phyloP scores from a whole-genome alignment of 1,139 yeast genomes.

The Candida freyschussii region DNA sequence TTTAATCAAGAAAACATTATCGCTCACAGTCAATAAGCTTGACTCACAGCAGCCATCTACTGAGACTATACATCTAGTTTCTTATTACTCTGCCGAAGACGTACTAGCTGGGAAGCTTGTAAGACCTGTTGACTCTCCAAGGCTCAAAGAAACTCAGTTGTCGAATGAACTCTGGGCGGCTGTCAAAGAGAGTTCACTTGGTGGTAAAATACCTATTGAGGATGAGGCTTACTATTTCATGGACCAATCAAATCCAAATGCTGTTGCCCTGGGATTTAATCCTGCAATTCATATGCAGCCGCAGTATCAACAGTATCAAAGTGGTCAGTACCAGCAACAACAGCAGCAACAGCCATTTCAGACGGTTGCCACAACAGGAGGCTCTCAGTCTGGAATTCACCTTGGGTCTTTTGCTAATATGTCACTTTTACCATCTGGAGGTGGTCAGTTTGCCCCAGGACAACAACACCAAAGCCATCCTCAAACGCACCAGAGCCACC shows the following conservation, averaged over 20 bases:
- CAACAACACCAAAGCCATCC: constrained; percentile 2
- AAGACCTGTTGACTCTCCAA: constrained; percentile 53
- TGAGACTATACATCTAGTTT: constrained; percentile 69
- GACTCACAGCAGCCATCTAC: constrained; percentile 8
- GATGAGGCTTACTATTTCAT: constrained; percentile 50
- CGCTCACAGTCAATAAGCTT: constrained; percentile 42
- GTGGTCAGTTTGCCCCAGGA: constrained; percentile 1
- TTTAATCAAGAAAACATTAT: constrained; percentile 75
- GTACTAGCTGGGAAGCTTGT: constrained; percentile 52
- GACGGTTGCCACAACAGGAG: not conserved
- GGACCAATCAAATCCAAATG: constrained; percentile 37
- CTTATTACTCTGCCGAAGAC: constrained; percentile 74
- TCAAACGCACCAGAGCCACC: too few relatives aligned
- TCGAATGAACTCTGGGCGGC: constrained; percentile 59
- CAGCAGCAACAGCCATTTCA: constrained; percentile 5
- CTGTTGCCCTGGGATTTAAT: constrained; percentile 29
- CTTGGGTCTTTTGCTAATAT: constrained; percentile 1
- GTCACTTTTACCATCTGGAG: not conserved
- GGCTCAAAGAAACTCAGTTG: constrained; percentile 47
- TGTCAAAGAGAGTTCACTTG: constrained; percentile 55
- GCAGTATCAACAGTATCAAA: constrained; percentile 18
- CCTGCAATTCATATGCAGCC: constrained; percentile 18
- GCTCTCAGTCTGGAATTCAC: not conserved
- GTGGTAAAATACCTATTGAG: constrained; percentile 47
- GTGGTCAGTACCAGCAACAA: constrained; percentile 11